Evolutionary conservation across 257 asterid species (phyloP).

Genomic region (Cruciata laevipes): DNA sequence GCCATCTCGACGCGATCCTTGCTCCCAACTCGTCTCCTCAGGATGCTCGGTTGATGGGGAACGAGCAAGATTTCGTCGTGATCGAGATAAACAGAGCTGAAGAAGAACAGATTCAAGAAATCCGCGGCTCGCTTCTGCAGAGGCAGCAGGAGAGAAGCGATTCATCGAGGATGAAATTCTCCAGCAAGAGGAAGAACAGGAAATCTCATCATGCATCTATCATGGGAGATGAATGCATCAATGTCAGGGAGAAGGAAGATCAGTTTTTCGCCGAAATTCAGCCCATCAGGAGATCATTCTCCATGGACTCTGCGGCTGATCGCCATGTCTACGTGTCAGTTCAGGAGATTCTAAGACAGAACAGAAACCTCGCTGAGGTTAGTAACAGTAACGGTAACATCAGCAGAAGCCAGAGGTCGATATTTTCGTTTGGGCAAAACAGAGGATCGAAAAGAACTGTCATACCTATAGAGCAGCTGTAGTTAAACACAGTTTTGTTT

Average conservation of each 20-base stretch:
- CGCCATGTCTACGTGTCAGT: conserved; percentile 45
- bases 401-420: conserved; percentile 47
- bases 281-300: conserved; percentile 76
- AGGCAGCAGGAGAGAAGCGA: conserved; percentile 28
- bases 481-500: neutral
- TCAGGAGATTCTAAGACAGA: conserved; percentile 48
- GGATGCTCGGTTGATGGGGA: conserved; percentile 34
- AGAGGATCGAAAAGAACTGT: conserved; percentile 54
- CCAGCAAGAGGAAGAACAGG: conserved; percentile 23
- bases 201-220: conserved; percentile 52
- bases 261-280: conserved; percentile 37
- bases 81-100: conserved; percentile 28
- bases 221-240: conserved; percentile 74
- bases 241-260: conserved; percentile 43
- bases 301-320: conserved; percentile 80
- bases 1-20: conserved; percentile 21
- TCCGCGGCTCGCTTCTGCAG: neutral
- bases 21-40: conserved; percentile 85
- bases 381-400: conserved; percentile 47
- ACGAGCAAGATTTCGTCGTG: conserved; percentile 47
- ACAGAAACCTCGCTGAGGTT: conserved; percentile 30
- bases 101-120: conserved; percentile 10
- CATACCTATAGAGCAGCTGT: conserved; percentile 38
- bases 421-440: conserved; percentile 66
- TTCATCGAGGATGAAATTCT: conserved; percentile 31